These are phyloP conservation scores for Nicotiana benthamiana DNA, from an alignment of 257 asterid genomes.

Conservation along the genomic window DNA sequence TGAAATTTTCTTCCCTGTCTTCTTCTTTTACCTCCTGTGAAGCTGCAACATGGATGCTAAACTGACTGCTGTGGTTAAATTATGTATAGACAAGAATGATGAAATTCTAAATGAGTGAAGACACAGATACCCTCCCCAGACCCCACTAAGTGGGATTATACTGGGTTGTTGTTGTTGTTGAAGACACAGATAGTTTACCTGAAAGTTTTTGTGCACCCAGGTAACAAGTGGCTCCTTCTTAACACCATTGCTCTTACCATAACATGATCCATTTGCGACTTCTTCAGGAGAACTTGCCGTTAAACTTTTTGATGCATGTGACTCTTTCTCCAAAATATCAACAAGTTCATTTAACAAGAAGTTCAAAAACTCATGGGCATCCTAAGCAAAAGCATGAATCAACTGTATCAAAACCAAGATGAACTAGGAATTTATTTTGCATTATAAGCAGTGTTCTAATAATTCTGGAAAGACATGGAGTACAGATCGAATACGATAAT, in stretches of 20 bases:
- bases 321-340: slow-evolving; percentile 84
- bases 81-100: not conserved
- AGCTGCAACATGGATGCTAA: not conserved
- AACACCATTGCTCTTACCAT: slow-evolving; percentile 40
- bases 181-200: slow-evolving; percentile 33
- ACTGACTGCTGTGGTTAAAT: not conserved
- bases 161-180: no score
- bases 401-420: not conserved
- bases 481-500: not conserved
- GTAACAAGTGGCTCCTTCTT: slow-evolving; percentile 58
- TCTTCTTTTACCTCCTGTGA: not conserved
- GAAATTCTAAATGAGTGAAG: not conserved
- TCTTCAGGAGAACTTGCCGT: slow-evolving; percentile 26
- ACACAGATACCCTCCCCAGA: no score
- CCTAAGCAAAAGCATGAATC: slow-evolving; percentile 35
- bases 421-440: not conserved
- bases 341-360: slow-evolving; percentile 74
- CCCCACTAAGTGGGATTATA: no score
- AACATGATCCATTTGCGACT: slow-evolving; percentile 41
- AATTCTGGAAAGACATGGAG: not conserved
- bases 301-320: slow-evolving; percentile 34
- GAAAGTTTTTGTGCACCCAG: slow-evolving; percentile 90
- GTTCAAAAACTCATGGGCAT: slow-evolving; percentile 91
- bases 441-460: not conserved
- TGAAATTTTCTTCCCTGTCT: not conserved